Conservation (phyloP, 768 basidiomycete genomes). For the Russula ochroleuca region DNA sequence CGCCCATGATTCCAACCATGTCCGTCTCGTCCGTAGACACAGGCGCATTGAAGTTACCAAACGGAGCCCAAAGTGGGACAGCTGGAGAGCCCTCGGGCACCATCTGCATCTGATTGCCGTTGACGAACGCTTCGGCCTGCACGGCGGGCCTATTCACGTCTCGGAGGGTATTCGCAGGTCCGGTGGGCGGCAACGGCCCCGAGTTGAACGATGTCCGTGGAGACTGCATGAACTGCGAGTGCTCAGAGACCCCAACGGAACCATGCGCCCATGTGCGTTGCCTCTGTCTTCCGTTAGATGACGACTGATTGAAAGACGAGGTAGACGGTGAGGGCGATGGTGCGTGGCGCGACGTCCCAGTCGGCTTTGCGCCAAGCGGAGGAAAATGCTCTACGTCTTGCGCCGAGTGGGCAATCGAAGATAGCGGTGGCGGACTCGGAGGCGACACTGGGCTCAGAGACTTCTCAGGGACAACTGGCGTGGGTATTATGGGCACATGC, state of each 20-base stretch:
- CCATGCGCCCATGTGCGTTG: slow-evolving; percentile 2
- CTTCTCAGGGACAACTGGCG: neutral
- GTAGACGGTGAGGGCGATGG: neutral
- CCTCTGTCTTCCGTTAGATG: slow-evolving; percentile 1
- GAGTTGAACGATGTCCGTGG: neutral
- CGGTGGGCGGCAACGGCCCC: neutral
- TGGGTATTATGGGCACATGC: slow-evolving; percentile 14
- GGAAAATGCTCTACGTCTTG: slow-evolving; percentile 1
- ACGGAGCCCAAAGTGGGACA: neutral
- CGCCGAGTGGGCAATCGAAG: neutral
- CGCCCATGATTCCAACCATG: slow-evolving; percentile 27
- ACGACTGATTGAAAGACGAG: neutral
- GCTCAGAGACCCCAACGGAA: slow-evolving; percentile 6
- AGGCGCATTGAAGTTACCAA: slow-evolving; percentile 6
- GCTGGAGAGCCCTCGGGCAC: neutral
- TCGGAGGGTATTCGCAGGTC: neutral
- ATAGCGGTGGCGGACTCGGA: slow-evolving; percentile 2
- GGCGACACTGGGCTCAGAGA: neutral
- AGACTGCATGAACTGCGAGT: slow-evolving; percentile 8
- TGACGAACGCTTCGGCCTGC: neutral
- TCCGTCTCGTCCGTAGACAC: slow-evolving; percentile 13
- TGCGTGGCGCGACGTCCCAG: neutral
- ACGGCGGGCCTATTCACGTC: slow-evolving; percentile 4
- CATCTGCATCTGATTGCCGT: slow-evolving; percentile 6
- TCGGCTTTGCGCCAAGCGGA: neutral